Base-by-base conservation (phyloP, 2,329 filamentous ascomycete genomes). In the Aotearoamyces nothofagi region DNA sequence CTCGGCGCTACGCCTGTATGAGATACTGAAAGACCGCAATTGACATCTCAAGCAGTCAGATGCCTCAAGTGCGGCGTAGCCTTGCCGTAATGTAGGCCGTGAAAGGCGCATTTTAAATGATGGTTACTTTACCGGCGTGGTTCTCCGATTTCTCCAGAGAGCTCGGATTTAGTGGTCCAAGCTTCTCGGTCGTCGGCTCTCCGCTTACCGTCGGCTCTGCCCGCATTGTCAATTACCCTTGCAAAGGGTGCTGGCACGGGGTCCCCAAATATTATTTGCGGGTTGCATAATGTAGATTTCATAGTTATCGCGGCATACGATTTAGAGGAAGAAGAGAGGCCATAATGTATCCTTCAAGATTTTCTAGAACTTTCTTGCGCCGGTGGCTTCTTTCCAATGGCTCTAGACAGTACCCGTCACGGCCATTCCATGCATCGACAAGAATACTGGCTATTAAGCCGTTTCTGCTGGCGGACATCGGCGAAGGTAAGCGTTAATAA, bases 381-480 rank as follows among this genome's bases (percentile, higher is more conserved):
- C 19, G 7, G 19, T 20, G 19, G 7, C n/a, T 20, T 20, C 19
- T 20, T 8, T 20, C 7, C 13, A 34, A 27, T n/a, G 25, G 43
- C 23, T 32, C 31, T 5, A 39, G 33, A 36, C 33, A 39, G 11
- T 37, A 34, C 9, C 34, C 35, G 30, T 20, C 27, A 11, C 36
- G 41, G 22, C 27, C 33, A 11, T 49, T 51, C 29, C 43, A 44
- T 33, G 31, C 39, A 10, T 40, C 45, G 12, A 20, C 36, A 6
- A 47, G 37, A 28, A 26, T 25, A 20, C 37, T 33, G 28, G 68
- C 64, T 2, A 63, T 90, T 26, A 87, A 87, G 56, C 81, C 82
- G 1, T 84, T 90, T 34, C 46, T 87, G 22, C 56, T 92, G 34
- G 81, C 82, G 37, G 82, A 92, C 48, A 90, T 92, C 53, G 82